Evolutionary conservation across 805 yeast species (phyloP).

Genomic region (Pichia thaimueangensis): DNA sequence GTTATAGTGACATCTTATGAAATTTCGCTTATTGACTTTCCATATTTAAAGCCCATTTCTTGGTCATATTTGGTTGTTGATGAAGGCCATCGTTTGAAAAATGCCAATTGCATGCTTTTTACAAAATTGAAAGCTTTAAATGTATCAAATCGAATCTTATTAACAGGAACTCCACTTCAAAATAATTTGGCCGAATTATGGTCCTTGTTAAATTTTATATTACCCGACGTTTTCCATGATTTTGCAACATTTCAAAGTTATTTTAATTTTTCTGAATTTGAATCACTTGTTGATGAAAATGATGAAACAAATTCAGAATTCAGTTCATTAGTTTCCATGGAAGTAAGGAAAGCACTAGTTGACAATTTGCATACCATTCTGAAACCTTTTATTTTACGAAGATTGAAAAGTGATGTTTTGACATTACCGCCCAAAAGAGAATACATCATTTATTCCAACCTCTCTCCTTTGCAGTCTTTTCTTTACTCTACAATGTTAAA

Average conservation of each 20-base stretch:
- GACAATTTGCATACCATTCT: constrained; percentile 78
- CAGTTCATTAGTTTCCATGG: constrained; percentile 47
- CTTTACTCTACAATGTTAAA: constrained; percentile 30
- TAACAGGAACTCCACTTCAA: constrained; percentile 97
- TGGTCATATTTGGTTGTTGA: constrained; percentile 91
- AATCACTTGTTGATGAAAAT: constrained; percentile 31
- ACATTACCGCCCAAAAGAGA: constrained; percentile 85
- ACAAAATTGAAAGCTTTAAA: constrained; percentile 60
- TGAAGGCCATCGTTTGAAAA: constrained; percentile 92
- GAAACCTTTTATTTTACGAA: constrained; percentile 78
- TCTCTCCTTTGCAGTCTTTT: constrained; percentile 53
- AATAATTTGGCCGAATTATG: constrained; percentile 86
- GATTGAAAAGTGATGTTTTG: constrained; percentile 72
- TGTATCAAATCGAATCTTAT: constrained; percentile 64
- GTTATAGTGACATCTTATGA: constrained; percentile 82
- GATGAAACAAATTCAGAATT: constrained; percentile 33
- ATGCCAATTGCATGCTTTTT: constrained; percentile 71
- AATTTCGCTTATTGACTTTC: constrained; percentile 62
- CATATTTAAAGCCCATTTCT: constrained; percentile 40
- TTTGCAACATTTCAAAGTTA: constrained; percentile 84
- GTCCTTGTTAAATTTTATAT: constrained; percentile 83
- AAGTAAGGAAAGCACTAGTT: constrained; percentile 55
- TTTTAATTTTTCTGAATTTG: constrained; percentile 76
- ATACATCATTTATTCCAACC: constrained; percentile 67
- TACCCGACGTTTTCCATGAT: constrained; percentile 92